phyloP scores from a whole-genome alignment of 768 basidiomycete species.

The Leucogyrophana mollusca region DNA sequence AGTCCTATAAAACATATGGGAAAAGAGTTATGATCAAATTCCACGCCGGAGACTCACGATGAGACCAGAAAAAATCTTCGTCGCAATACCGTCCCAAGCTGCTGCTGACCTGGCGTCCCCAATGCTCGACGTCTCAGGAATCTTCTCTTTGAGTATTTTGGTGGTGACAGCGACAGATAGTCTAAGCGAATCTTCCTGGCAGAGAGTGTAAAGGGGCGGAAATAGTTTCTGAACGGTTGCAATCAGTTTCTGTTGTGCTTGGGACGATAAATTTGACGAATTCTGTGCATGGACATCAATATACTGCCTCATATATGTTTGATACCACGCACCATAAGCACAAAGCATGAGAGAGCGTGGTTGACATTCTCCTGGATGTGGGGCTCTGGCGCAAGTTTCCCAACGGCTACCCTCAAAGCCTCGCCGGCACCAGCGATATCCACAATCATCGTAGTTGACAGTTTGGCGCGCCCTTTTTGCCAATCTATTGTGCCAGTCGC shows the following conservation, averaged over 20 bases:
- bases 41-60: constrained; percentile 33
- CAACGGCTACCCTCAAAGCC: constrained; percentile 28
- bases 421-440: constrained; percentile 29
- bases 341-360: constrained; percentile 40
- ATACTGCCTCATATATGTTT: not conserved
- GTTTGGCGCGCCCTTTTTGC: not conserved
- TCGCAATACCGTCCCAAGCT: constrained; percentile 46
- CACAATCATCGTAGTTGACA: constrained; percentile 12
- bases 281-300: constrained; percentile 29
- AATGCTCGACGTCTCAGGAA: constrained; percentile 24
- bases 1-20: constrained; percentile 21
- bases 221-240: constrained; percentile 42
- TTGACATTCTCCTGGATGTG: constrained; percentile 33
- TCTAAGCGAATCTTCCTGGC: constrained; percentile 38
- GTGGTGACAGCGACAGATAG: constrained; percentile 41
- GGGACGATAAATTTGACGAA: constrained; percentile 34
- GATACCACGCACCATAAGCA: constrained; percentile 38
- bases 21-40: not conserved
- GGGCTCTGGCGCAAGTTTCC: constrained; percentile 25
- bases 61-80: constrained; percentile 52
- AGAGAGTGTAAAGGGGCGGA: constrained; percentile 41
- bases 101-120: constrained; percentile 18
- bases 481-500: no score
- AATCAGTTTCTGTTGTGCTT: constrained; percentile 37
- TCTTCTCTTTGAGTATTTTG: constrained; percentile 37